These are phyloP conservation scores for Penicillium atrosanguineum DNA, from an alignment of 495 filamentous ascomycete genomes.

Conservation along the genomic window DNA sequence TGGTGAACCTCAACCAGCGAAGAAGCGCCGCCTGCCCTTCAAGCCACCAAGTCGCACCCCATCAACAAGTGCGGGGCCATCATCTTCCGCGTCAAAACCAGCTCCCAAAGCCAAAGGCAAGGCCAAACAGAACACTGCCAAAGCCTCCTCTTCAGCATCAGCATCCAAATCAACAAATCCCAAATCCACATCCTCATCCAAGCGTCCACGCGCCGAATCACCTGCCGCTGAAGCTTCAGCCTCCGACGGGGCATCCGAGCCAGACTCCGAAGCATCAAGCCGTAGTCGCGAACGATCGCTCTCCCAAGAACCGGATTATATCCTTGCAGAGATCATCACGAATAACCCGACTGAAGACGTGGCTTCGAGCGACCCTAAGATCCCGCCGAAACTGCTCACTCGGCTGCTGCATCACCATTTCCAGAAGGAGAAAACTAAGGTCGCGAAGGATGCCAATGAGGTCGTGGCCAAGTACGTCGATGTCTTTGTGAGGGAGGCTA, in stretches of 20 bases:
- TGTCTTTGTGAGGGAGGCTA: conserved; percentile 87
- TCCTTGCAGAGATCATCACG: conserved; percentile 46
- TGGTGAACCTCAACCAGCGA: conserved; percentile 36
- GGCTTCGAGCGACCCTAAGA: conserved; percentile 45
- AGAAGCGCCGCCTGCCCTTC: conserved; percentile 47
- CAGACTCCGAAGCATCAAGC: conserved; percentile 20
- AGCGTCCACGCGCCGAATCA: conserved; percentile 12
- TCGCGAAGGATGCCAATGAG: conserved; percentile 74
- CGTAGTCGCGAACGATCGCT: conserved; percentile 19
- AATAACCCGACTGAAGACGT: conserved; percentile 29
- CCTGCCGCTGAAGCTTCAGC: conserved; percentile 9
- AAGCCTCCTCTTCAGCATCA: conserved; percentile 16
- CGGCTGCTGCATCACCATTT: conserved; percentile 78
- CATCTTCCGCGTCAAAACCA: conserved; percentile 2
- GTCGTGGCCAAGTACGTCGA: conserved; percentile 86
- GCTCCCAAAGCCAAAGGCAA: conserved; percentile 30
- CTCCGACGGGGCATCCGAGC: conserved; percentile 22
- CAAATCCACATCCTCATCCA: conserved; percentile 14
- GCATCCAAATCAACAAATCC: conserved; percentile 13
- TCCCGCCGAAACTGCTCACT: conserved; percentile 73
- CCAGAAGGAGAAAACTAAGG: conserved; percentile 62
- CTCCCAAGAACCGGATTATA: conserved; percentile 41
- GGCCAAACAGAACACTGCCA: conserved; percentile 15
- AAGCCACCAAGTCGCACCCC: conserved; percentile 46
- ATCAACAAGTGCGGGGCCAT: conserved; percentile 17